Evolutionary conservation across 2,329 filamentous ascomycete genomes (phyloP), one percentile per base, ranked within the genome.

Genomic region (Penicillium sp.): DNA sequence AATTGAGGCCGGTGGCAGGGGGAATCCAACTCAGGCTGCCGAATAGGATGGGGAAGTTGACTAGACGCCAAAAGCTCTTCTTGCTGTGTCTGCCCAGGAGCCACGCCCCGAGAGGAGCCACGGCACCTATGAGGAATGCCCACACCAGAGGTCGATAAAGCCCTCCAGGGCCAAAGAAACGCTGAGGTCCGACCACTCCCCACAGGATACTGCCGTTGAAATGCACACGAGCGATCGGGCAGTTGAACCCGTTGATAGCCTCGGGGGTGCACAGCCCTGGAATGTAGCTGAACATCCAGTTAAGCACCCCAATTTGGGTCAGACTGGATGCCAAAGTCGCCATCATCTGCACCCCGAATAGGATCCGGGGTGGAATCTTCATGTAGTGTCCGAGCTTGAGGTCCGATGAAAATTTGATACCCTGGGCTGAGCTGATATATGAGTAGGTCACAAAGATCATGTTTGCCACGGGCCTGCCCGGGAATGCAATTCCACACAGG

Each of bases 361-460:
- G 82, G 29, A 84, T 79, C 10, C 81, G 79, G 0, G 84, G 84
- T 5, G 84, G 83, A 16, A 86, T 84, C 72, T 85, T 85, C 71
- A 83, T 78, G 67, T 85, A 85, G 52, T 76, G 73, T 7, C 72
- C 91, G 0, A 96, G 83, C 73, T 96, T 96, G 47, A 96, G 81
- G 70, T 96, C 91, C 2, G 89, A 87, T 1, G 90, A 88, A 69
- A 95, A 96, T 69, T 95, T 94, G 71, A 95, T 88, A 27, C 91
- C 91, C 75, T 96, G 91, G 0, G 90, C 89, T 0, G 89, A 92
- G 4, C 89, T 92, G 67, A 94, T 94, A 73, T 94, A 95, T 58
- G 90, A 91, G 70, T 94, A 96, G 0, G 90, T 94, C 45, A 93
- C 90, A 66, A 95, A 96, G 34, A 95, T 90, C 91, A 95, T 95